Conservation (phyloP, 1,284 basidiomycete species). For the Cutaneotrichosporon mucoides region DNA sequence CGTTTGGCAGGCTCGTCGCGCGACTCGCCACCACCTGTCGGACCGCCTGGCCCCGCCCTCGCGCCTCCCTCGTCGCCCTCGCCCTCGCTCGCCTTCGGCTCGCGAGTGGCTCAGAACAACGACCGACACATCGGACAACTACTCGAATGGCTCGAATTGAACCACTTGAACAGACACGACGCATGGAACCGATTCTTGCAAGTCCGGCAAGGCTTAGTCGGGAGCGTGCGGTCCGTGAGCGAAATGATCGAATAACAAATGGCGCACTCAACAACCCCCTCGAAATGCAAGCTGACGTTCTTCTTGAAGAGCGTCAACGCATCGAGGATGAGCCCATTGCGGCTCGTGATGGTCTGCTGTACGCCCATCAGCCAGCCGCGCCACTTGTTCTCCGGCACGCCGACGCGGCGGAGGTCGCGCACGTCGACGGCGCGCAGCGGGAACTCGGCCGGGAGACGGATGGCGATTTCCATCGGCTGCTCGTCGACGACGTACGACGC, state of each 20-base stretch:
- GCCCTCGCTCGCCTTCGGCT: too few species aligned
- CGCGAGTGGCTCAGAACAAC: too few species aligned
- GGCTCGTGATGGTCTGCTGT: constrained; percentile 76
- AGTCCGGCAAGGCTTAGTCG: constrained; percentile 87
- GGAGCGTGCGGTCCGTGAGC: constrained; percentile 80
- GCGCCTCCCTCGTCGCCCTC: too few species aligned
- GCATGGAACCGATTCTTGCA: constrained; percentile 96
- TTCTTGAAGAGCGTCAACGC: constrained; percentile 91
- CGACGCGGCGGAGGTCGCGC: constrained; percentile 75
- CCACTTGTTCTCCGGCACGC: constrained; percentile 88
- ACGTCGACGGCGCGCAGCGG: constrained; percentile 86
- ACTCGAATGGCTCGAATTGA: constrained; percentile 75
- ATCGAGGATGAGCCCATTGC: constrained; percentile 90
- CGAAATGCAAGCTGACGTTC: constrained; percentile 86
- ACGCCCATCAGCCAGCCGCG: constrained; percentile 89
- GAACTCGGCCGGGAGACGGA: constrained; percentile 85
- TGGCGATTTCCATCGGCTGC: constrained; percentile 83
- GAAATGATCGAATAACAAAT: constrained; percentile 97
- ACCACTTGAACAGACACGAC: constrained; percentile 93
- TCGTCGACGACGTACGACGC: constrained; percentile 82
- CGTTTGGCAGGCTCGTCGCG: neutral
- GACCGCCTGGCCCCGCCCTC: too few species aligned
- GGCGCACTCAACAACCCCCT: constrained; percentile 87
- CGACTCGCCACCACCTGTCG: too few species aligned
- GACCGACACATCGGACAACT: constrained; percentile 84